These are phyloP conservation scores for Pseudoneurospora amorphoporcata DNA, from an alignment of 495 filamentous ascomycete species.

Conservation along the genomic window DNA sequence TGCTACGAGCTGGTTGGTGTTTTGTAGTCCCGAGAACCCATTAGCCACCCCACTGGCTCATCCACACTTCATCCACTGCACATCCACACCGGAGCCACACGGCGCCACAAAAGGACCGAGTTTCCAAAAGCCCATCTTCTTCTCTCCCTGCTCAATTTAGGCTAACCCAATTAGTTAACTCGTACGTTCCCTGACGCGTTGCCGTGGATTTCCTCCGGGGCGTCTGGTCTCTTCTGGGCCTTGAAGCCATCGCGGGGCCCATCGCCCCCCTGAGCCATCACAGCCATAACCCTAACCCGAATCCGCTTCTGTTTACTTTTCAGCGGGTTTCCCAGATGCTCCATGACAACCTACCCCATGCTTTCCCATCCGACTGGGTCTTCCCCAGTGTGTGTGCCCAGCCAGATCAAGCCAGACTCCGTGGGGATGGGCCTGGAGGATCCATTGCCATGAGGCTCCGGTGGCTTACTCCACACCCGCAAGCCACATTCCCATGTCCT, in stretches of 20 bases:
- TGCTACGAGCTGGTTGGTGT: not conserved
- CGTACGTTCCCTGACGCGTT: not conserved
- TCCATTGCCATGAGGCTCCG: not conserved
- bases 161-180: not conserved
- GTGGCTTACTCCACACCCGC: not conserved
- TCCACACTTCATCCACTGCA: slow-evolving; percentile 10
- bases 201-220: not conserved
- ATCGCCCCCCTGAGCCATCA: not conserved
- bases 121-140: not conserved
- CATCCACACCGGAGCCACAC: slow-evolving; percentile 6
- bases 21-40: not conserved
- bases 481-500: not conserved
- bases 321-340: not conserved
- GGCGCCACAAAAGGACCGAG: not conserved
- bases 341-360: not conserved
- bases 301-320: not conserved
- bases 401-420: not conserved
- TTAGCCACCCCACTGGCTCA: slow-evolving; percentile 5
- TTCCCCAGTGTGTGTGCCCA: not conserved
- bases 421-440: not conserved
- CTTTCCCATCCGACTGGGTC: not conserved
- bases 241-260: not conserved
- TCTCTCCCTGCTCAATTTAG: not conserved
- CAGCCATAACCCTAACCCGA: not conserved
- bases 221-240: not conserved